Evolutionary conservation across 2,329 filamentous ascomycete species (phyloP).

Genomic region (Epichloe typhina): DNA sequence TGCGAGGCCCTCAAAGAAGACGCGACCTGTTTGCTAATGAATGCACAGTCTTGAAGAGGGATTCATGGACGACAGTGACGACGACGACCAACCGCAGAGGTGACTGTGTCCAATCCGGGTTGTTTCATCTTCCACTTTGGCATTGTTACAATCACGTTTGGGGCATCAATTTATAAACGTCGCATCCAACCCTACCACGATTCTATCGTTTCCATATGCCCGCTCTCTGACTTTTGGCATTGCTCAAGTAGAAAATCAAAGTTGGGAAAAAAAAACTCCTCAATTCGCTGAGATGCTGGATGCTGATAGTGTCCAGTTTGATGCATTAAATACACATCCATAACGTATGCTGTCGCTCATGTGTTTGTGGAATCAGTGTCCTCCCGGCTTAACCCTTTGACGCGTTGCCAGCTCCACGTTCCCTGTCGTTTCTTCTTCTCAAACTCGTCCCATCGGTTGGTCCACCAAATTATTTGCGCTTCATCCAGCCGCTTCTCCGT

Average conservation of each 20-base stretch:
- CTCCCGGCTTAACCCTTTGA: background rate
- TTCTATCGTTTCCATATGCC: background rate
- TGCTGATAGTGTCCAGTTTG: background rate
- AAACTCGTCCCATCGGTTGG: slow-evolving; percentile 3
- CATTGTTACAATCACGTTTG: background rate
- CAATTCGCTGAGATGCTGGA: slow-evolving; percentile 3
- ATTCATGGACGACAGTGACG: slow-evolving; percentile 31
- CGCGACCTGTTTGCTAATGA: slow-evolving; percentile 8
- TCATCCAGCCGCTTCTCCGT: slow-evolving; percentile 2
- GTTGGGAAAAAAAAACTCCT: background rate
- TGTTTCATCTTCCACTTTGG: background rate
- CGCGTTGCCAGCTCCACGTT: background rate
- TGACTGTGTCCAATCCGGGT: background rate
- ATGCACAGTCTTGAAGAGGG: slow-evolving; percentile 19
- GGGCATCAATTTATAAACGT: background rate
- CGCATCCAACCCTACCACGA: background rate
- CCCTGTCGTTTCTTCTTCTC: background rate
- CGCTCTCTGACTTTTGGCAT: background rate
- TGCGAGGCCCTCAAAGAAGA: background rate
- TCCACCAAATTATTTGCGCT: slow-evolving; percentile 4
- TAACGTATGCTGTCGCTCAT: slow-evolving; percentile 3
- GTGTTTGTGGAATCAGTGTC: background rate
- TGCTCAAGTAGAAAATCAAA: background rate
- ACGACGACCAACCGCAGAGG: slow-evolving; percentile 22
- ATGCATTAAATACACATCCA: background rate